Base-by-base conservation (phyloP, 495 filamentous ascomycete species). In the Tuber aestivum region DNA sequence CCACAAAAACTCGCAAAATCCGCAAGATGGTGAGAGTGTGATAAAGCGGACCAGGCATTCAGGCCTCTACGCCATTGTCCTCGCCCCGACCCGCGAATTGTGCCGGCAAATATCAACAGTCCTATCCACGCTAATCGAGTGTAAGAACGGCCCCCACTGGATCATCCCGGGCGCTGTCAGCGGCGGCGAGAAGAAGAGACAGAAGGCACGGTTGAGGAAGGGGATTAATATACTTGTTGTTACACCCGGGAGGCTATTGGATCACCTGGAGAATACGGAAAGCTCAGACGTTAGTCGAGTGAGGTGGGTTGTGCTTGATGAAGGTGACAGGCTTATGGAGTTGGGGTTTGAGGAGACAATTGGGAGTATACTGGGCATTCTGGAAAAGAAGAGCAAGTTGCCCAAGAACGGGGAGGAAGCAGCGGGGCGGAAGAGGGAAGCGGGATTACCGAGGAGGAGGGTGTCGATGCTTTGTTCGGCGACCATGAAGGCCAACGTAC, bases 301-400 rank as follows among this genome's bases (percentile, higher is more conserved):
- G 23, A 86, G 95, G 74, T 99, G 95, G 95, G 85, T 99, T 35
- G 90, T 99, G 0, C 86, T 98, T 69, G 95, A 99, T 81, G 95
- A 99, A 83, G 95, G 95, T 41, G 95, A 99, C 87, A 87, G 96
- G 27, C 86, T 99, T 84, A 96, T 97, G 94, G 95, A 99, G 81
- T 87, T 98, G 84, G 95, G 95, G 1, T 98, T 99, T 79, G 95
- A 97, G 85, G 89, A 97, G 70, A 94, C 97, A 75, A 84, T 91
- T 70, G 86, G 74, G 41, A 82, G 79, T 37, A 86, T 93, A 44
- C 87, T 91, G 81, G 90, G 87, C 37, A 97, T 98, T 80, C 88
- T 98, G 10, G 85, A 89, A 76, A 94, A 93, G 82, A 90, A 97
- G 78, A 87, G 90, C 72, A 78, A 86, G 69, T 86, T 88, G 45